Evolutionary conservation across 2,329 filamentous ascomycete genomes (phyloP).

Genomic region (Zasmidium cellare): DNA sequence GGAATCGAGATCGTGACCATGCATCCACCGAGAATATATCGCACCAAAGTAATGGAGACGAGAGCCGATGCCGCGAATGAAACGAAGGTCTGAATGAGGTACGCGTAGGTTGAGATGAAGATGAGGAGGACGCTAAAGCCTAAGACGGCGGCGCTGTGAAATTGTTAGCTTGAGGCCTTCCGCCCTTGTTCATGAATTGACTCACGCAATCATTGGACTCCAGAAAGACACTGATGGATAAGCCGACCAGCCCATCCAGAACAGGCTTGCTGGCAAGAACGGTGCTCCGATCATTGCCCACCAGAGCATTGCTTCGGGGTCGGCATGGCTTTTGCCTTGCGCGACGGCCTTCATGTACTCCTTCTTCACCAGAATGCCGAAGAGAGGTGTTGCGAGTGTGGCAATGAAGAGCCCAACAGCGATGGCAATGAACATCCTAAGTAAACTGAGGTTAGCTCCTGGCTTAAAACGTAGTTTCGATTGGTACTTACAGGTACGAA

Average conservation of each 20-base stretch:
- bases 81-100: conserved; percentile 59
- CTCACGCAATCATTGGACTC: conserved; percentile 49
- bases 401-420: background rate
- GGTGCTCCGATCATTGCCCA: background rate
- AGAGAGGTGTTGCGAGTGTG: background rate
- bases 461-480: background rate
- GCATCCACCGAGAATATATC: conserved; percentile 31
- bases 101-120: conserved; percentile 55
- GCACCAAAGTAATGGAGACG: conserved; percentile 39
- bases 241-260: conserved; percentile 62
- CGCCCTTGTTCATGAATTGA: background rate
- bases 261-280: background rate
- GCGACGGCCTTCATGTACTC: background rate
- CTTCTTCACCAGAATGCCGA: background rate
- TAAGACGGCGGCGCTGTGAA: conserved; percentile 37
- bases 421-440: conserved; percentile 1
- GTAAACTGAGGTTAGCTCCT: background rate
- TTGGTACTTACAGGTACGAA: background rate
- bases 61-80: conserved; percentile 52
- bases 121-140: conserved; percentile 51
- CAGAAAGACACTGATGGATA: conserved; percentile 47
- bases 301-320: background rate
- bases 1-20: background rate
- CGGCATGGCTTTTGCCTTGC: background rate
- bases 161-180: background rate